Evolutionary conservation across 305 asterid species (phyloP), one percentile per base, ranked within the genome.

Genomic region (Fraxinus paxiana): DNA sequence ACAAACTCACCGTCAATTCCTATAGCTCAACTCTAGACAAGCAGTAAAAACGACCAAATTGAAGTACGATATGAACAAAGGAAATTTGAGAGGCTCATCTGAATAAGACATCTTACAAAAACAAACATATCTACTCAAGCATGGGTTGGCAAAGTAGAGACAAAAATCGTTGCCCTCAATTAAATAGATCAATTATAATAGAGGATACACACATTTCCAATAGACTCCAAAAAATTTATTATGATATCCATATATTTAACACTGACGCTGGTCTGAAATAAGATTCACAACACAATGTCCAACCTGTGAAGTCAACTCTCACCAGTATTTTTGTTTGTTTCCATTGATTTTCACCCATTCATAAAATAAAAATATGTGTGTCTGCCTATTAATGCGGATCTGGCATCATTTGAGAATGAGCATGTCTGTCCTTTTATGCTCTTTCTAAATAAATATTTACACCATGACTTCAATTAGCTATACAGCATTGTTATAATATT

Each of bases 371-470:
- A 67, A 28, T 67, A 67, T 67, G 73, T 12, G 88, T 90, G 20
- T 67, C 37, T 77, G 89, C 97, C 94, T 89, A 90, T 86, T 87
- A 90, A 90, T 90, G 87, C 93, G 97, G 97, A 92, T 91, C 96
- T 89, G 86, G 90, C 93, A 85, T 84, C 92, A 85, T 88, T 90
- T 90, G 74, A 88, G 96, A 92, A 91, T 90, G 91, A 87, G 94
- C 80, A 92, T 92, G 92, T 92, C 92, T 91, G 97, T 92, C 92
- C 85, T 91, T 80, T 92, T 88, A 84, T 86, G 81, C 81, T 26
- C 38, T 7, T 15, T 79, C 79, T 78, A 82, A 75, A 79, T 83
- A 78, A 75, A 20, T 18, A 17, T 43, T 12, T 9, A 15, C 54
- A 81, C 77, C 73, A 74, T 75, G 81, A 7, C 73, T 71, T 78